Conservation (phyloP, 2,329 filamentous ascomycete species). For the Fusarium concolor region DNA sequence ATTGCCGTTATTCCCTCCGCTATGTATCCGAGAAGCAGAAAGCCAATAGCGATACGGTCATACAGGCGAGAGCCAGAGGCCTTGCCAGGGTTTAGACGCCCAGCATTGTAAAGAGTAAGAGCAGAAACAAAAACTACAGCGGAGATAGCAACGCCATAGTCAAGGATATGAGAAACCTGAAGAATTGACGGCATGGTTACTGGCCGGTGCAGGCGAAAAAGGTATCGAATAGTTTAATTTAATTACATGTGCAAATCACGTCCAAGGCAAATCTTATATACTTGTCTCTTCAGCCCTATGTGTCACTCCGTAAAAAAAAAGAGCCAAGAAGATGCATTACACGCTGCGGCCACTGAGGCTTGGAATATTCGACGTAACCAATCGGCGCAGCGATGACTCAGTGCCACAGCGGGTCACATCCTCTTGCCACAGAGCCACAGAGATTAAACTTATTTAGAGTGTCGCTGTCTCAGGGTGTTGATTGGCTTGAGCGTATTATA, state of each 20-base stretch:
- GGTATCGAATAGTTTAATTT: not conserved
- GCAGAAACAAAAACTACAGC: not conserved
- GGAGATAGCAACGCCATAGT: constrained; percentile 22
- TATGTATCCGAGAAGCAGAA: constrained; percentile 17
- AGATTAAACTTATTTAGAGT: not conserved
- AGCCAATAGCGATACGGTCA: not conserved
- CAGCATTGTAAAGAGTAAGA: not conserved
- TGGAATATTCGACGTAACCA: constrained; percentile 16
- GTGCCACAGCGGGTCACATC: not conserved
- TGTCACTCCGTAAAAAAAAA: not conserved
- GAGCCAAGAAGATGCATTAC: not conserved
- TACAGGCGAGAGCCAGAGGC: not conserved
- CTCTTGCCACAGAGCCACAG: constrained; percentile 4
- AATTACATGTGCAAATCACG: not conserved
- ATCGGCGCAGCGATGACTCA: constrained; percentile 18
- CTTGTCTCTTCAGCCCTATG: constrained; percentile 10
- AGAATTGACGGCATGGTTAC: constrained; percentile 15
- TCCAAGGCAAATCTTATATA: constrained; percentile 10
- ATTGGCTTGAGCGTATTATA: constrained; percentile 18
- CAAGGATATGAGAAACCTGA: constrained; percentile 17
- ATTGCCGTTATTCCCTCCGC: not conserved
- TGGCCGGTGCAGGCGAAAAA: not conserved
- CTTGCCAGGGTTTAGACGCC: not conserved
- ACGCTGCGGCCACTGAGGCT: not conserved
- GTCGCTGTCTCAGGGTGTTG: not conserved